Evolutionary conservation across 148 eudicot genomes (phyloP).

Genomic region (Chenopodium quinoa): DNA sequence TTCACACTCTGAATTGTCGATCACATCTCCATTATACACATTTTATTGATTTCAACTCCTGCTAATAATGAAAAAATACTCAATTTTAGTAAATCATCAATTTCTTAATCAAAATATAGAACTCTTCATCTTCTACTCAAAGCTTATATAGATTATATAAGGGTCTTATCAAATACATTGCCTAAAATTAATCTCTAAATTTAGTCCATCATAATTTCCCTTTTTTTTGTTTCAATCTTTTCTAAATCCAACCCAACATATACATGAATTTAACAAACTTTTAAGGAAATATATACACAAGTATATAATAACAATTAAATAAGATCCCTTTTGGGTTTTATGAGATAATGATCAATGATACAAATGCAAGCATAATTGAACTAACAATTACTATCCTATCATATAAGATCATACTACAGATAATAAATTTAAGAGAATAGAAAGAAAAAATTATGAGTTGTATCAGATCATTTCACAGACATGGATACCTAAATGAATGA

Average conservation of each 20-base stretch:
- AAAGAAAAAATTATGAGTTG: too few relatives aligned
- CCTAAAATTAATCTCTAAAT: background rate
- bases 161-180: background rate
- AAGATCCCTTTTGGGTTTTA: background rate
- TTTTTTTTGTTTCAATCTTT: too few relatives aligned
- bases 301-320: background rate
- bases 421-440: too few relatives aligned
- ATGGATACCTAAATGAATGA: background rate
- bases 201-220: background rate
- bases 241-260: too few relatives aligned
- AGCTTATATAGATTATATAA: background rate
- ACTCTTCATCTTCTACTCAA: background rate
- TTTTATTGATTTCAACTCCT: slow-evolving; percentile 11
- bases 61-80: background rate
- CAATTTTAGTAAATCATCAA: background rate
- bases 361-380: background rate
- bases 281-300: too few relatives aligned
- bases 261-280: too few relatives aligned
- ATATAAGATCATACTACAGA: background rate
- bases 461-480: background rate
- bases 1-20: slow-evolving; percentile 14
- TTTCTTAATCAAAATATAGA: background rate
- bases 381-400: background rate
- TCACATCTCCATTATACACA: slow-evolving; percentile 30
- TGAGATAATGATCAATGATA: too few relatives aligned